Percentiles rank a stretch among this genome's conserved stretches.
phyloP scores from a whole-genome alignment of 2,329 filamentous ascomycete genomes.

The Cytospora paraplurivora region DNA sequence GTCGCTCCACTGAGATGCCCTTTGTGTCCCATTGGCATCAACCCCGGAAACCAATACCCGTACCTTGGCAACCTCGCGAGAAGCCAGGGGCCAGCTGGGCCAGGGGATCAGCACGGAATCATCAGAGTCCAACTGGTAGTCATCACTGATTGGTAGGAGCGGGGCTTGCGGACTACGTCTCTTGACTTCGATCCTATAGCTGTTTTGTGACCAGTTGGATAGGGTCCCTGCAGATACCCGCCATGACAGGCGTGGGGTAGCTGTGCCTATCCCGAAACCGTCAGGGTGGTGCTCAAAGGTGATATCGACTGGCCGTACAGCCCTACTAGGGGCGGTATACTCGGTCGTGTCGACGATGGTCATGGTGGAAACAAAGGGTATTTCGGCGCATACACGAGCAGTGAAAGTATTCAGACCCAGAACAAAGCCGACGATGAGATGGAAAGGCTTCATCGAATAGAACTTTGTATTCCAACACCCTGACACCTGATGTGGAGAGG shows the following conservation, averaged over 20 bases:
- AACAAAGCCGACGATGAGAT: background rate
- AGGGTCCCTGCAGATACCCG: conserved; percentile 9
- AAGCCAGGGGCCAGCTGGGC: conserved; percentile 11
- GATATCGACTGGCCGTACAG: conserved; percentile 10
- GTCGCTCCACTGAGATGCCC: conserved; percentile 9
- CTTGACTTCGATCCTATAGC: conserved; percentile 22
- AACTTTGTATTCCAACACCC: too few species aligned
- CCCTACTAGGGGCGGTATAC: background rate
- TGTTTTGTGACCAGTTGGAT: conserved; percentile 21
- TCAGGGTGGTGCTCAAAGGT: conserved; percentile 27
- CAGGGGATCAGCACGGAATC: conserved; percentile 17
- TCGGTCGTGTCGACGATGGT: conserved; percentile 15
- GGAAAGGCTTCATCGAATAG: background rate
- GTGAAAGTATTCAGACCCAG: background rate
- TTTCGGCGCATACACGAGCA: background rate
- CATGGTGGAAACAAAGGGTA: background rate
- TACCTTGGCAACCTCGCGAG: conserved; percentile 21
- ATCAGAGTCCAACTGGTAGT: conserved; percentile 15
- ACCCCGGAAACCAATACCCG: conserved; percentile 14
- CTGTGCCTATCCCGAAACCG: conserved; percentile 25
- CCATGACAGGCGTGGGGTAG: conserved; percentile 25
- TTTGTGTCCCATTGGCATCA: background rate
- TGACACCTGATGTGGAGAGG: too few species aligned
- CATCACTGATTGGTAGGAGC: background rate
- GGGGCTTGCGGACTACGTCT: background rate